phyloP scores from a whole-genome alignment of 116 monocot genomes.

The Cymodocea nodosa region DNA sequence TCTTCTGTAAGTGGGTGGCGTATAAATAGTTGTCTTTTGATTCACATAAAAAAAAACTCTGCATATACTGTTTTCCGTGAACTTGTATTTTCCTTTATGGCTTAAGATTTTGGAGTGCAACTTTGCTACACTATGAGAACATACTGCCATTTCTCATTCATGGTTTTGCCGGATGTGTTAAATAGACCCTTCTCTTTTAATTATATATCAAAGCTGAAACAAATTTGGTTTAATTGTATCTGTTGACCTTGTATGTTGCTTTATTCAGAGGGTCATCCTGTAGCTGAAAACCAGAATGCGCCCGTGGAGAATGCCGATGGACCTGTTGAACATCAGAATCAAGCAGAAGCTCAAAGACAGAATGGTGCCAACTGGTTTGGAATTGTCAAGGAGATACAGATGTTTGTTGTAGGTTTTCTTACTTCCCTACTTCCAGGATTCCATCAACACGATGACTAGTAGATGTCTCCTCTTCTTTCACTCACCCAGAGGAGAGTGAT shows the following conservation, averaged over 20 bases:
- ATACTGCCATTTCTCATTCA: background rate
- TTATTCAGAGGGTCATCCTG: slow-evolving; percentile 36
- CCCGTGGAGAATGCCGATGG: slow-evolving; percentile 11
- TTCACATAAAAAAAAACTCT: background rate
- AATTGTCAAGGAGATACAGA: slow-evolving; percentile 55
- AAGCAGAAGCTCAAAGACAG: slow-evolving; percentile 14
- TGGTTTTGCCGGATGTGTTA: background rate
- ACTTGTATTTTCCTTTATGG: background rate
- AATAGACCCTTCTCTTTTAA: background rate
- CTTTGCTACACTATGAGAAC: background rate
- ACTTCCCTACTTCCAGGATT: slow-evolving; percentile 86
- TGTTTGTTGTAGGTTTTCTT: slow-evolving; percentile 68
- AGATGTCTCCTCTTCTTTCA: background rate
- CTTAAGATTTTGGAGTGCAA: background rate
- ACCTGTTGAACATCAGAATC: slow-evolving; percentile 27
- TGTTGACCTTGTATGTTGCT: background rate
- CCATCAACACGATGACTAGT: slow-evolving; percentile 31
- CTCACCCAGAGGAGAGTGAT: too few relatives aligned
- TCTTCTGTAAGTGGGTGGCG: background rate
- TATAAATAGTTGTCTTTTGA: background rate
- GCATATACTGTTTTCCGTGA: background rate
- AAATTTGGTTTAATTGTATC: background rate
- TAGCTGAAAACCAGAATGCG: slow-evolving; percentile 25
- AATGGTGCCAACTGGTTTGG: slow-evolving; percentile 34
- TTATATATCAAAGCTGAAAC: background rate